Percentiles rank a stretch among this genome's conserved stretches.
Evolutionary conservation across 371 early-diverging fungal species (phyloP).

Genomic region (Saksenaea oblongispora): DNA sequence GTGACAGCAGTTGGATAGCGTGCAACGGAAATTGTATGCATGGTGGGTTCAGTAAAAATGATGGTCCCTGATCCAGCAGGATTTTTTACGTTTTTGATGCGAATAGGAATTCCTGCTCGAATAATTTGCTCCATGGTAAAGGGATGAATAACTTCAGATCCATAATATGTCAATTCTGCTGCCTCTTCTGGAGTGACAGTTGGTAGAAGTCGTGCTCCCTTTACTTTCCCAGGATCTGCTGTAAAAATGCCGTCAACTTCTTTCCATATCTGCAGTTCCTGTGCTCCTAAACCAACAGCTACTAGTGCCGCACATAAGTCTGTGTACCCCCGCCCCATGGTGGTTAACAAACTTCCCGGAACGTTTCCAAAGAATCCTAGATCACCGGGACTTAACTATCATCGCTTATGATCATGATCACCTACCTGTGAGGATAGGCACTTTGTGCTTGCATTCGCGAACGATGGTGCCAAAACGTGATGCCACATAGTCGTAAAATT

Average conservation of each 20-base stretch:
- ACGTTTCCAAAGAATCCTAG: slow-evolving; percentile 94
- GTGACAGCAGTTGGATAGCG: slow-evolving; percentile 93
- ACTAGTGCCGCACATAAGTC: slow-evolving; percentile 96
- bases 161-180: slow-evolving; percentile 96
- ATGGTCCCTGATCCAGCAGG: slow-evolving; percentile 90
- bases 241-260: slow-evolving; percentile 99
- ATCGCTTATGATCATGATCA: not conserved
- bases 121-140: slow-evolving; percentile 99
- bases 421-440: slow-evolving; percentile 85
- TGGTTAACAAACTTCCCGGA: slow-evolving; percentile 88
- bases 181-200: slow-evolving; percentile 98
- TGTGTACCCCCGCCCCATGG: slow-evolving; percentile 97
- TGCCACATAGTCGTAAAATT: slow-evolving; percentile 90
- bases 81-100: slow-evolving; percentile 96
- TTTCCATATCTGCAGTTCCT: slow-evolving; percentile 98
- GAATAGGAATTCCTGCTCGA: slow-evolving; percentile 91
- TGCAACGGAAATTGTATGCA: slow-evolving; percentile 16
- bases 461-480: slow-evolving; percentile 65
- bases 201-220: slow-evolving; percentile 83
- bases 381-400: not conserved
- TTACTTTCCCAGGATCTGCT: slow-evolving; percentile 97
- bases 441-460: slow-evolving; percentile 60
- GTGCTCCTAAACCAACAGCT: slow-evolving; percentile 84
- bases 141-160: slow-evolving; percentile 97
- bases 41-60: slow-evolving; percentile 69